Base-by-base conservation (phyloP, 2,329 filamentous ascomycete species). In the Hypocreales sp. region DNA sequence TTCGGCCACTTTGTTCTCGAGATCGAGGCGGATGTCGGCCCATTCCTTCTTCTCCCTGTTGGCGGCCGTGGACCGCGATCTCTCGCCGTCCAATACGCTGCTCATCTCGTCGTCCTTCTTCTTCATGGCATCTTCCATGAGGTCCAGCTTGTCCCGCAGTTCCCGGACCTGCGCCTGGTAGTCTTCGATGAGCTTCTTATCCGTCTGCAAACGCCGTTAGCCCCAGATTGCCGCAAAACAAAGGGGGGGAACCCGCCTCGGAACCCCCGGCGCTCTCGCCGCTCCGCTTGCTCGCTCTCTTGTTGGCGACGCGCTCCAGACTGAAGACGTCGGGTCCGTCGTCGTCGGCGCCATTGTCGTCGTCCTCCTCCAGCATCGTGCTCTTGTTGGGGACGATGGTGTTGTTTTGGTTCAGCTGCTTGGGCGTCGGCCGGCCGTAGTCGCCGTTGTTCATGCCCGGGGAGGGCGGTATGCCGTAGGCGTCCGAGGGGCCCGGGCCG, bases 381-480 rank as follows among this genome's bases (percentile, higher is more conserved):
- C 87, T 92, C 56, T 95, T 98, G 48, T 94, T 95, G 1, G 90
- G 90, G 18, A 95, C 79, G 42, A 95, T 92, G 0, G 84, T 95
- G 47, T 92, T 95, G 47, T 79, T 87, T 47, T 93, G 86, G 25
- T 53, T 55, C 38, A 92, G 84, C 20, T 84, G 84, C 47, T 92
- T 93, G 11, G 81, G 79, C 38, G 81, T 70, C 5, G 86, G 86
- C 24, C 81, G 67, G 22, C 78, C 76, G 37, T 73, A 79, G 28
- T 79, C 73, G 41, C 73, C 72, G 25, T 64, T 64, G 6, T 60
- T 60, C 26, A 69, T 35, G 28, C 64, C 61, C 7, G 72, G 72
- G 8, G 72, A 76, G 8, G 66, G 61, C 33, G 69, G 75, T 25
- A 72, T 63, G 21, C 55, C 58, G 35, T 62, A 67, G 24, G 60